Percentiles rank a stretch among this genome's conserved stretches.
phyloP scores from a whole-genome alignment of 129 eudicot genomes.

The Erigeron canadensis region DNA sequence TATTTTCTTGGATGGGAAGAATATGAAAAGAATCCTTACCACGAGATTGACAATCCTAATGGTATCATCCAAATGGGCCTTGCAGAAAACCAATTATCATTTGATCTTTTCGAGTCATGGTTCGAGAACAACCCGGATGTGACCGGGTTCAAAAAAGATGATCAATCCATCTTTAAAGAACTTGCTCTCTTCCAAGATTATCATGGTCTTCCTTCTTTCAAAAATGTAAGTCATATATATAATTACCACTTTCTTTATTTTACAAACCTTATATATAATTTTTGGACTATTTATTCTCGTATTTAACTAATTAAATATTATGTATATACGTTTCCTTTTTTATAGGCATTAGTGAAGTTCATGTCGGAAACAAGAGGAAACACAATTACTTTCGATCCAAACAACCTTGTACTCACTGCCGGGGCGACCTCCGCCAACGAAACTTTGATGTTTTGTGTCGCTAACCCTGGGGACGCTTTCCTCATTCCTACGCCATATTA shows the following conservation, averaged over 20 bases:
- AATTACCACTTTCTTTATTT: too few species aligned
- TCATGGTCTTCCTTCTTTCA: constrained; percentile 90
- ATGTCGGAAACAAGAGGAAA: constrained; percentile 86
- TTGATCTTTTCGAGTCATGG: constrained; percentile 79
- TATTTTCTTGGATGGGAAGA: constrained; percentile 96
- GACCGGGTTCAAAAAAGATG: constrained; percentile 55
- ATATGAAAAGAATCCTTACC: constrained; percentile 89
- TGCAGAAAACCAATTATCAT: constrained; percentile 88
- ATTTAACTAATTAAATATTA: neutral
- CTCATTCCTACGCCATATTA: constrained; percentile 96
- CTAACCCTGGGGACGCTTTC: constrained; percentile 85
- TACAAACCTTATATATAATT: too few species aligned
- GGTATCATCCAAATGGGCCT: constrained; percentile 97
- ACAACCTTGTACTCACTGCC: constrained; percentile 86
- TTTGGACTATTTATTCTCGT: neutral
- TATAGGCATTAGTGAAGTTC: constrained; percentile 69
- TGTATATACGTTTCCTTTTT: neutral
- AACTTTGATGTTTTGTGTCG: constrained; percentile 83
- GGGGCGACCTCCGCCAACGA: constrained; percentile 97
- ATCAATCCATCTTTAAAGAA: constrained; percentile 64
- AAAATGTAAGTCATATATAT: constrained; percentile 45
- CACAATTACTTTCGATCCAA: constrained; percentile 61
- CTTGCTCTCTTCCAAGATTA: constrained; percentile 96
- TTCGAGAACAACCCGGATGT: constrained; percentile 67
- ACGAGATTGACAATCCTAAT: constrained; percentile 47